Evolutionary conservation across 345 rosid species (phyloP), one percentile per base, ranked within the genome.

Genomic region (Punica granatum): DNA sequence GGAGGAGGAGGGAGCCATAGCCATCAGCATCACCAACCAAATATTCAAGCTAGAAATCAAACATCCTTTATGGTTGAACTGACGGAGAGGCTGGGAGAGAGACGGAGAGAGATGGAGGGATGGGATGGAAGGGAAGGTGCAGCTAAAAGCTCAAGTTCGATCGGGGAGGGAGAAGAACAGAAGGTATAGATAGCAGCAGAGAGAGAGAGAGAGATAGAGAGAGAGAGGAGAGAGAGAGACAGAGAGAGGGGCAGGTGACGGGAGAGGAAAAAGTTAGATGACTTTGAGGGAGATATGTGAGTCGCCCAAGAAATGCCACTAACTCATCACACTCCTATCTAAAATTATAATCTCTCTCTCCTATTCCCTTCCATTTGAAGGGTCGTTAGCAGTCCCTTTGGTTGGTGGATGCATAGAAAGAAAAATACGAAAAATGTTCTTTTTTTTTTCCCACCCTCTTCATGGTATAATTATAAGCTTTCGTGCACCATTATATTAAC

Each of bases 201-300:
- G 58, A 28, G 34, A 58, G 51, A 74, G 66, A 68, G n/a, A n/a
- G n/a, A n/a, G n/a, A n/a, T n/a, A n/a, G n/a, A n/a, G n/a, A n/a
- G n/a, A n/a, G n/a, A n/a, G n/a, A n/a, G n/a, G n/a, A n/a, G n/a
- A n/a, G 37, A 60, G 31, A 63, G 71, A 59, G 62, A 61, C 74
- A 70, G 69, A 63, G 72, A 67, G 75, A 66, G 76, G 25, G 34
- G 78, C 74, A 67, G 85, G 79, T 72, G 68, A 64, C 69, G 56
- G 43, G 15, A 58, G 30, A 68, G 19, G 6, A 13, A 26, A 6
- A n/a, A 23, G 26, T 53, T 7, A 76, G 68, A 73, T 67, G 80
- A 79, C 71, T 80, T 78, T 76, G 79, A 79, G 87, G 80, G 77
- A 85, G 80, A 51, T 28, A 12, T 67, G 67, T 67, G 72, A 69